Conservation (phyloP, 352 stramenopile species). For the Phytophthora pisi region DNA sequence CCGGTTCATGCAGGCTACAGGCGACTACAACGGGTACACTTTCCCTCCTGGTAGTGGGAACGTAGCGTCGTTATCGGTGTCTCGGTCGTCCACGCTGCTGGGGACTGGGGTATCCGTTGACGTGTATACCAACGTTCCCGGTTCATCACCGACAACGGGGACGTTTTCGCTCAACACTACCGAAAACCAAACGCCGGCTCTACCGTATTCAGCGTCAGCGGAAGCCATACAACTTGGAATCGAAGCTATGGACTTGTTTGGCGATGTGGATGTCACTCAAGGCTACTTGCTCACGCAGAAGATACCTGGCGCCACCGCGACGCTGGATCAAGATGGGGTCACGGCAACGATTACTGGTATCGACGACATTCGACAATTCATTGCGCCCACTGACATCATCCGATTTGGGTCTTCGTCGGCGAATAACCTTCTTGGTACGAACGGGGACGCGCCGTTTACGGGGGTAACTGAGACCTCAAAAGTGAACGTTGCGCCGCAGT, state of each 20-base stretch:
- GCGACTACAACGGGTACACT: slow-evolving; percentile 71
- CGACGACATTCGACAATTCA: slow-evolving; percentile 67
- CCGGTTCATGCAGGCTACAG: slow-evolving; percentile 75
- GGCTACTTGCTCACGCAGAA: slow-evolving; percentile 56
- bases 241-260: slow-evolving; percentile 78
- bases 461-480: slow-evolving; percentile 47
- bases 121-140: slow-evolving; percentile 53
- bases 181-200: slow-evolving; percentile 42
- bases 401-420: slow-evolving; percentile 54
- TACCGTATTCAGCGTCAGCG: slow-evolving; percentile 65
- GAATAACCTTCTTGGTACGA: slow-evolving; percentile 59
- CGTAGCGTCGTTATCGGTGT: slow-evolving; percentile 60
- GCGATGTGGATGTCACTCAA: slow-evolving; percentile 70
- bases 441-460: slow-evolving; percentile 72
- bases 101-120: slow-evolving; percentile 59
- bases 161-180: slow-evolving; percentile 55
- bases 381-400: slow-evolving; percentile 68
- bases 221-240: slow-evolving; percentile 74
- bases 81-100: slow-evolving; percentile 36
- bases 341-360: slow-evolving; percentile 53
- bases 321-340: slow-evolving; percentile 56
- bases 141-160: slow-evolving; percentile 53
- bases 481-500: slow-evolving; percentile 49
- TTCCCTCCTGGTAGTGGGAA: slow-evolving; percentile 84
- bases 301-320: slow-evolving; percentile 61